Base-by-base conservation (phyloP, 768 basidiomycete species). In the Rubroboletus pulcherrimus region DNA sequence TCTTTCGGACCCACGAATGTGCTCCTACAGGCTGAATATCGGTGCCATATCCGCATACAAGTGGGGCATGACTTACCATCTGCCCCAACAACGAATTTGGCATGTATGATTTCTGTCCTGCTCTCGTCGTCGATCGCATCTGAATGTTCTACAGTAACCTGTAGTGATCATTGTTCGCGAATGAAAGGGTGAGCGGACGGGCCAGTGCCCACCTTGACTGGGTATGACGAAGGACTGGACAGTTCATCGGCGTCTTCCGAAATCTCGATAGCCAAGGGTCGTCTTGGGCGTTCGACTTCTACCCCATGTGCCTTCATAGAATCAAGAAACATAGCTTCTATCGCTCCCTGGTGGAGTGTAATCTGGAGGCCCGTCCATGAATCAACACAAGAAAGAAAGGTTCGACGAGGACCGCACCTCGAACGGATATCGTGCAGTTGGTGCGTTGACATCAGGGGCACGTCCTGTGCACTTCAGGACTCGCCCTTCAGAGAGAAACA, bases 401-500 rank as follows among this genome's bases (percentile, higher is more conserved):
- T 12, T 19, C 9, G 39, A 17, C 17, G 31, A 35, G 30, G n/a
- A 42, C 29, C 57, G 51, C 55, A 84, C 88, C 74, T 87, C 86
- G 56, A 87, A 90, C 11, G 86, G 87, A 69, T 80, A 91, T 19
- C 87, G 78, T 2, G 87, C 86, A 24, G 78, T 78, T 3, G 81
- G 74, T 0, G 84, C 82, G 6, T 78, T 80, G 26, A 89, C 77
- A 63, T 87, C 84, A 15, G 84, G 75, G 1, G 79, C 80, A 15
- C 85, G 81, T 42, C 84, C 81, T 8, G 82, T 83, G 17, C 85
- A 75, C 86, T 89, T 61, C 0, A 30, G 35, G 26, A 52, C 31
- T 21, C 54, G 21, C 7, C 44, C n/a, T 29, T 54, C 26, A 60
- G 49, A 43, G 19, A 42, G 46, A 44, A 34, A 31, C 11, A 29